These are phyloP conservation scores for Amniculicola lignicola DNA, from an alignment of 495 filamentous ascomycete species.

Conservation along the genomic window DNA sequence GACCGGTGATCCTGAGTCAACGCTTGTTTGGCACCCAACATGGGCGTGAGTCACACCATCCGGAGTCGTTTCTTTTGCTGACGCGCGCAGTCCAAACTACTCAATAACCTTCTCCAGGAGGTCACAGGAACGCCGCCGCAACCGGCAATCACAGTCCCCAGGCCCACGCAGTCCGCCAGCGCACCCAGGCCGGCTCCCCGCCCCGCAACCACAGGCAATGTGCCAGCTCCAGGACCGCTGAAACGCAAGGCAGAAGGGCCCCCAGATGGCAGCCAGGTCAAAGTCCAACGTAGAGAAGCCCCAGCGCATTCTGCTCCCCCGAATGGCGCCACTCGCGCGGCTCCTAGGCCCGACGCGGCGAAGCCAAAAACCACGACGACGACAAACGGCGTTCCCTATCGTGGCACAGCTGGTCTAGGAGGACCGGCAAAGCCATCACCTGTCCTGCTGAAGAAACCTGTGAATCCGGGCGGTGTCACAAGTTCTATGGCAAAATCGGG, in stretches of 20 bases:
- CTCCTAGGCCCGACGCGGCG: background rate
- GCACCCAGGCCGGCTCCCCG: conserved; percentile 8
- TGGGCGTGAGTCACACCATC: conserved; percentile 28
- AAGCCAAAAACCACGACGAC: conserved; percentile 6
- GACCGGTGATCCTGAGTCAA: conserved; percentile 33
- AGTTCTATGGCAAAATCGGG: background rate
- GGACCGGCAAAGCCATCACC: background rate
- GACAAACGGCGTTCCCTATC: conserved; percentile 14
- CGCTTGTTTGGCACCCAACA: conserved; percentile 9
- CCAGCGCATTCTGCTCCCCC: background rate
- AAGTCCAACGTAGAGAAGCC: conserved; percentile 22
- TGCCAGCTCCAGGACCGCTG: background rate
- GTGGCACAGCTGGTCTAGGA: conserved; percentile 21
- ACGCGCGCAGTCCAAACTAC: background rate
- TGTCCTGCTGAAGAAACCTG: conserved; percentile 9
- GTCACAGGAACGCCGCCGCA: conserved; percentile 13
- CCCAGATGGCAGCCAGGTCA: conserved; percentile 7
- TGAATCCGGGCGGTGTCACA: background rate
- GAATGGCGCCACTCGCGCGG: conserved; percentile 12
- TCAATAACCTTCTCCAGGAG: conserved; percentile 10
- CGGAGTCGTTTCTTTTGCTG: background rate
- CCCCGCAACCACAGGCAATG: background rate
- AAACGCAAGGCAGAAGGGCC: conserved; percentile 29
- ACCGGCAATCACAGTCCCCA: background rate
- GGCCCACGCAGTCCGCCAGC: background rate